Percentiles rank a stretch among this genome's conserved stretches.
These are phyloP conservation scores for Gonapodya sp. DNA, from an alignment of 192 early-diverging fungal genomes.

Conservation along the genomic window DNA sequence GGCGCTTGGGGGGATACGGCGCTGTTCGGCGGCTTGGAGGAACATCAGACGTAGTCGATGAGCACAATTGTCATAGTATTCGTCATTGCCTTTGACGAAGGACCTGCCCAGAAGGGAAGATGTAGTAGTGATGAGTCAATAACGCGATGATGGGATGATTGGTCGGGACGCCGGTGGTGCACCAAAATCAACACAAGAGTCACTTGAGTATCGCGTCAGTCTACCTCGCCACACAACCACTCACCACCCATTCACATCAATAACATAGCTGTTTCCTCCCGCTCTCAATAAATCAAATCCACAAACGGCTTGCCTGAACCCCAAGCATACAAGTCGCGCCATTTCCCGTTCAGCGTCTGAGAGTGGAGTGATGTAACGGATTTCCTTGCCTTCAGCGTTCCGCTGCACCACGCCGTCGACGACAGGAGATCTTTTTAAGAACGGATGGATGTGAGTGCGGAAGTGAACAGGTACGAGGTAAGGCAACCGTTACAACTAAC, in stretches of 20 bases:
- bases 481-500: too few relatives aligned
- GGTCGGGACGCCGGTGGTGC: too few relatives aligned
- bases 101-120: conserved; percentile 23
- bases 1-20: conserved; percentile 5
- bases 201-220: too few relatives aligned
- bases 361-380: conserved; percentile 83
- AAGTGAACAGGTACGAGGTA: conserved; percentile 5
- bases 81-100: conserved; percentile 92
- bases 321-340: conserved; percentile 56
- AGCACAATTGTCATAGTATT: conserved; percentile 85
- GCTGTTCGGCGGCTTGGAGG: conserved; percentile 43
- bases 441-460: conserved; percentile 11
- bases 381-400: conserved; percentile 94
- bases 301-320: conserved; percentile 91
- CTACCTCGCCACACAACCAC: not conserved
- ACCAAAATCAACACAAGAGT: too few relatives aligned
- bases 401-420: conserved; percentile 92
- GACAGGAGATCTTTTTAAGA: conserved; percentile 62
- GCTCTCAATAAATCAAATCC: conserved; percentile 89
- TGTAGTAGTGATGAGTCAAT: not conserved
- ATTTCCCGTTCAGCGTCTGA: conserved; percentile 67
- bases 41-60: conserved; percentile 67
- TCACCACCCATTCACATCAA: conserved; percentile 95
- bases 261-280: conserved; percentile 72
- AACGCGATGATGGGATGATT: too few relatives aligned